Percentiles rank a stretch among this genome's conserved stretches.
Conservation (phyloP, 108 stramenopile species). For the Hondaea fermentalgiana region DNA sequence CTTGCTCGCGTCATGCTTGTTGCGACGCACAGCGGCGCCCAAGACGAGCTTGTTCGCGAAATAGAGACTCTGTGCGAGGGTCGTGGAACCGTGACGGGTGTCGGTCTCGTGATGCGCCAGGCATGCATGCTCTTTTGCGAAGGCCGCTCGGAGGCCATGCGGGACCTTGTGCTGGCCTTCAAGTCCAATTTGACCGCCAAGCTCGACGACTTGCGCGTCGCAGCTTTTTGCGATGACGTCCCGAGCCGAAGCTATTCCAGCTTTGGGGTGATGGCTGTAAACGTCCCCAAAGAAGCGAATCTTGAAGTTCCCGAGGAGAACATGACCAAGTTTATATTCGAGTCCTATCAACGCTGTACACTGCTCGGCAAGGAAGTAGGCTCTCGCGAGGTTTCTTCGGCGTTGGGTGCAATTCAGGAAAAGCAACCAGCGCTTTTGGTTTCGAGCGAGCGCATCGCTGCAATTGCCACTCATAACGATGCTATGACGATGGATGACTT, state of each 20-base stretch:
- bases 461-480: background rate
- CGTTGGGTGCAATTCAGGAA: background rate
- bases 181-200: background rate
- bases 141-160: background rate
- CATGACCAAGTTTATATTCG: background rate
- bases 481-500: slow-evolving; percentile 1
- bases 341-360: background rate
- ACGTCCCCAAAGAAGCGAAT: background rate
- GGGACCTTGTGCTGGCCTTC: background rate
- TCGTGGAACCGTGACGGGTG: background rate
- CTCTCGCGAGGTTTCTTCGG: background rate
- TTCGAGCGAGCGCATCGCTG: background rate
- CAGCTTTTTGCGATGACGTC: background rate
- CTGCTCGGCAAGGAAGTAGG: background rate
- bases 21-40: background rate
- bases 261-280: background rate
- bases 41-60: background rate
- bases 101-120: background rate
- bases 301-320: background rate
- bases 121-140: background rate
- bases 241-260: background rate
- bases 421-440: background rate
- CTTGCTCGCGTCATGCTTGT: background rate
- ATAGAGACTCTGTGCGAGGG: background rate
- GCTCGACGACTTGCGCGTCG: background rate